Evolutionary conservation across 2,329 filamentous ascomycete species (phyloP).

Genomic region (Annulohypoxylon truncatum): DNA sequence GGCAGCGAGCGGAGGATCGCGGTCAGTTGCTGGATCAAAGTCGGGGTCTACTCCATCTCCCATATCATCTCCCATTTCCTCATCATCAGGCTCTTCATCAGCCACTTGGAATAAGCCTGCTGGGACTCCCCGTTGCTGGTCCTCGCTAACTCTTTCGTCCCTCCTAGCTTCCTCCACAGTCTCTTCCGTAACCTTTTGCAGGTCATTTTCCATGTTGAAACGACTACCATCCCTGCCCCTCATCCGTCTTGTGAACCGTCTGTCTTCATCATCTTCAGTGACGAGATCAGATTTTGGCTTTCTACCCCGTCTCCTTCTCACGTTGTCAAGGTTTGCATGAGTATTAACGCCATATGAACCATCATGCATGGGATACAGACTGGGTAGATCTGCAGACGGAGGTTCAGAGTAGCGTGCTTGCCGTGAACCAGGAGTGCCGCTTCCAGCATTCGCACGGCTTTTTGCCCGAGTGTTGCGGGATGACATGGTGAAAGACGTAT

Average conservation of each 20-base stretch:
- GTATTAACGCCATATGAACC: conserved; percentile 50
- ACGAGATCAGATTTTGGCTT: conserved; percentile 29
- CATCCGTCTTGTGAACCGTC: conserved; percentile 27
- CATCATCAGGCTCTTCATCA: not conserved
- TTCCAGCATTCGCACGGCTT: conserved; percentile 8
- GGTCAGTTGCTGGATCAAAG: too few species aligned
- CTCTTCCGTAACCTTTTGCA: conserved; percentile 27
- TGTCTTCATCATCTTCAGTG: conserved; percentile 43
- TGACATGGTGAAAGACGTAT: conserved; percentile 24
- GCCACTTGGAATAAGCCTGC: not conserved
- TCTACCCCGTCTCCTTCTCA: conserved; percentile 34
- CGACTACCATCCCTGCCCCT: conserved; percentile 15
- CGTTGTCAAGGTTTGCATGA: conserved; percentile 38
- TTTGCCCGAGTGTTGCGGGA: conserved; percentile 23
- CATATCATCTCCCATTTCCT: not conserved
- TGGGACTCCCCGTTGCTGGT: not conserved
- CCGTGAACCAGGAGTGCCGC: not conserved
- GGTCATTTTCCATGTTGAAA: conserved; percentile 40
- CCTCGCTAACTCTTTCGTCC: conserved; percentile 3
- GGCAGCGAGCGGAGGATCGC: not conserved
- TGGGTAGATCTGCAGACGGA: conserved; percentile 40
- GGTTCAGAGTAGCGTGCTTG: conserved; percentile 23
- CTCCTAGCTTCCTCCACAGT: conserved; percentile 38
- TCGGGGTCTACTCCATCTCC: too few species aligned
- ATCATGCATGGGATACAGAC: conserved; percentile 46